A percentile compares a stretch with the other conserved stretches of the same genome.
These are phyloP conservation scores for Naganishia sp. DNA, from an alignment of 1,284 basidiomycete genomes.

Conservation along the genomic window DNA sequence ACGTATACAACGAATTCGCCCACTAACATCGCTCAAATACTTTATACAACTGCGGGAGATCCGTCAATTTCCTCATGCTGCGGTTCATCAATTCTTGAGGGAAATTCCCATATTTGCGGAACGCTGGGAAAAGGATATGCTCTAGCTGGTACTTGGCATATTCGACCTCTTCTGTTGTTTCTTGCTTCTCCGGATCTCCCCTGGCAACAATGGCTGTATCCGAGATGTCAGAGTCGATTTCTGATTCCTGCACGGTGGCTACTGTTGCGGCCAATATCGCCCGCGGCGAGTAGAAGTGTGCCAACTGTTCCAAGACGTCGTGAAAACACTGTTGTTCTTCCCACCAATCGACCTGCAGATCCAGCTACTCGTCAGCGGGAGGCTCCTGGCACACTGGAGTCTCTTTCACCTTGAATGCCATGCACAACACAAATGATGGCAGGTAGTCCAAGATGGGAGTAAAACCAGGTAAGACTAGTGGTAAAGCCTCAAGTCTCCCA, in stretches of 20 bases:
- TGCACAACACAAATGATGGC: slow-evolving; percentile 79
- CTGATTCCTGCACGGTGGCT: slow-evolving; percentile 34
- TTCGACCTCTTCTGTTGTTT: slow-evolving; percentile 42
- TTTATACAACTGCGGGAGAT: slow-evolving; percentile 81
- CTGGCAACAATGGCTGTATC: slow-evolving; percentile 28
- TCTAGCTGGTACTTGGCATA: slow-evolving; percentile 79
- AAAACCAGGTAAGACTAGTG: slow-evolving; percentile 78
- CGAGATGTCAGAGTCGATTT: slow-evolving; percentile 29
- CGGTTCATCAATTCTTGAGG: slow-evolving; percentile 69
- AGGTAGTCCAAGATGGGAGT: slow-evolving; percentile 82
- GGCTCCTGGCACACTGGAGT: neutral
- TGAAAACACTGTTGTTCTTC: slow-evolving; percentile 83
- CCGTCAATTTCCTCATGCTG: slow-evolving; percentile 82
- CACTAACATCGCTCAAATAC: slow-evolving; percentile 81
- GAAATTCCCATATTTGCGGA: slow-evolving; percentile 70
- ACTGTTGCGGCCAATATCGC: slow-evolving; percentile 50
- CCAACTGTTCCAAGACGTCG: slow-evolving; percentile 81
- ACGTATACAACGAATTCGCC: no score
- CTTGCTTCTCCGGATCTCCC: slow-evolving; percentile 17
- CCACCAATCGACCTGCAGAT: slow-evolving; percentile 77
- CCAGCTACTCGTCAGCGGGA: slow-evolving; percentile 28
- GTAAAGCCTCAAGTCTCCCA: slow-evolving; percentile 72
- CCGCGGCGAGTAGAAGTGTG: slow-evolving; percentile 81
- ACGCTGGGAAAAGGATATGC: slow-evolving; percentile 80
- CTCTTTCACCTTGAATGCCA: slow-evolving; percentile 71